phyloP scores from a whole-genome alignment of 805 yeast genomes.

The Cyberlindnera mycetangii region DNA sequence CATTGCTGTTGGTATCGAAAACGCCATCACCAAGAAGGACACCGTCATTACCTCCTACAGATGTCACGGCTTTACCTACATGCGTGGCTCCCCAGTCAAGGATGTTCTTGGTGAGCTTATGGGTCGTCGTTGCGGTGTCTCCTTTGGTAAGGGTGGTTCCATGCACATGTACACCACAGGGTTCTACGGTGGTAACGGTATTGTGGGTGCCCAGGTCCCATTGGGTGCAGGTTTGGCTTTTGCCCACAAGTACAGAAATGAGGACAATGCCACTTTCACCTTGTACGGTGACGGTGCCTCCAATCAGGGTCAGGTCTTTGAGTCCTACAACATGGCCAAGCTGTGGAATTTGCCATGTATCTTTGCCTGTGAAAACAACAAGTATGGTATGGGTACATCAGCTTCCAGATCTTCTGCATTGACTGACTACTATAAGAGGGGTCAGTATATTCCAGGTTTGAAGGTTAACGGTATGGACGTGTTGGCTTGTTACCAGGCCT shows the following conservation, averaged over 20 bases:
- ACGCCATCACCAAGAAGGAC: conserved; percentile 83
- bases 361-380: conserved; percentile 97
- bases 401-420: conserved; percentile 96
- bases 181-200: conserved; percentile 99
- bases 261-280: conserved; percentile 77
- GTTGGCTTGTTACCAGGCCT: conserved; percentile 91
- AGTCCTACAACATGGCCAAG: conserved; percentile 98
- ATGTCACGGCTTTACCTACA: conserved; percentile 97
- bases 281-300: conserved; percentile 99
- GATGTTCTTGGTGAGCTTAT: conserved; percentile 91
- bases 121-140: conserved; percentile 95
- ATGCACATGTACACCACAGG: conserved; percentile 98
- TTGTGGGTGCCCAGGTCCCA: conserved; percentile 99
- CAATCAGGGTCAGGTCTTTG: conserved; percentile 99
- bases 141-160: conserved; percentile 98
- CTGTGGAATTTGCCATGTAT: conserved; percentile 95
- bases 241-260: conserved; percentile 91
- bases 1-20: conserved; percentile 96
- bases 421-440: conserved; percentile 97
- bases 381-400: conserved; percentile 99
- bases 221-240: conserved; percentile 98
- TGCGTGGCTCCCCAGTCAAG: conserved; percentile 92
- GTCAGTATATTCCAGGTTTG: conserved; percentile 98
- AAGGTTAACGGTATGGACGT: conserved; percentile 99
- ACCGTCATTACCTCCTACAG: conserved; percentile 95